Conservation (phyloP, 2,329 filamentous ascomycete genomes). For the Xylaria sp. region DNA sequence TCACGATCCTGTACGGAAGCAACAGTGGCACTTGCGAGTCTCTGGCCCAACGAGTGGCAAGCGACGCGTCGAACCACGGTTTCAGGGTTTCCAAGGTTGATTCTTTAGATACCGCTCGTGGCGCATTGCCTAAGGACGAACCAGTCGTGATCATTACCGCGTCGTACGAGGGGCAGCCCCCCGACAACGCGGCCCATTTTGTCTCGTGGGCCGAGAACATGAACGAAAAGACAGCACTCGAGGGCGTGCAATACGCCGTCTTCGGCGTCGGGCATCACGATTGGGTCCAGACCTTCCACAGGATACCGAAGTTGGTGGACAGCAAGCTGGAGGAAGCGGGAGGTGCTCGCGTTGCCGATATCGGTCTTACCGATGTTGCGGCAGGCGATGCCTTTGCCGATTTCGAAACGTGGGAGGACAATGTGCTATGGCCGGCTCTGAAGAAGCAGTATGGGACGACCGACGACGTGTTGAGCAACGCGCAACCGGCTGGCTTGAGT, state of each 20-base stretch:
- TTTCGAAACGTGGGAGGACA: slow-evolving; percentile 63
- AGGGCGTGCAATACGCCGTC: slow-evolving; percentile 65
- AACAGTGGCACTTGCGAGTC: slow-evolving; percentile 76
- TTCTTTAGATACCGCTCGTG: slow-evolving; percentile 63
- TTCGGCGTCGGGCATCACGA: slow-evolving; percentile 67
- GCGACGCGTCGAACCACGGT: slow-evolving; percentile 60
- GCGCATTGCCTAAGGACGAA: slow-evolving; percentile 60
- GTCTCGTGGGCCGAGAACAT: slow-evolving; percentile 65
- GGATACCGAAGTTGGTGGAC: slow-evolving; percentile 57
- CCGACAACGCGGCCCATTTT: slow-evolving; percentile 72
- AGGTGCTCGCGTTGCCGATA: slow-evolving; percentile 48
- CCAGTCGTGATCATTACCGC: slow-evolving; percentile 70
- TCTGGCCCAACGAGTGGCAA: slow-evolving; percentile 64
- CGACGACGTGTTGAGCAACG: slow-evolving; percentile 19
- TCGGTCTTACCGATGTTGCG: slow-evolving; percentile 56
- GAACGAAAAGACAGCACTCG: slow-evolving; percentile 50
- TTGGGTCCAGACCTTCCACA: slow-evolving; percentile 56
- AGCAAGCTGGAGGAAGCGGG: slow-evolving; percentile 49
- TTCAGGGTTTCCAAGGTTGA: slow-evolving; percentile 58
- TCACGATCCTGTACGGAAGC: slow-evolving; percentile 74
- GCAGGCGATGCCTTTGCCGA: slow-evolving; percentile 58
- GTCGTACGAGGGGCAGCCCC: slow-evolving; percentile 74
- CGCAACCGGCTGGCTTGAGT: slow-evolving; percentile 37
- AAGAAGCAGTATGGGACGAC: slow-evolving; percentile 37
- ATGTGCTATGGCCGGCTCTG: slow-evolving; percentile 54